A percentile compares a stretch with the other conserved stretches of the same genome.
These are phyloP conservation scores for Myxozyma kluyveri DNA, from an alignment of 805 yeast genomes.

Conservation along the genomic window DNA sequence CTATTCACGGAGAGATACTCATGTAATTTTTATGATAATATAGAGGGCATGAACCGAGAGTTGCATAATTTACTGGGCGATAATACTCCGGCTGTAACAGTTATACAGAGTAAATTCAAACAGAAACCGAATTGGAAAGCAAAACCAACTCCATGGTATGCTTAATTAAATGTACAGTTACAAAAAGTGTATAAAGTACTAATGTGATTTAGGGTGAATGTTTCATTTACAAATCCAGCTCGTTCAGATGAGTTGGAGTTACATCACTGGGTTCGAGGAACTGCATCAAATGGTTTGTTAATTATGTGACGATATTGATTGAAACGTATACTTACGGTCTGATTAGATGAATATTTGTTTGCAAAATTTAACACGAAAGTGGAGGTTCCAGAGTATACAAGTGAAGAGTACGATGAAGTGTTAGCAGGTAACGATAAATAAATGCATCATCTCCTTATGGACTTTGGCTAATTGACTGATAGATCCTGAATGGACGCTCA, in stretches of 20 bases:
- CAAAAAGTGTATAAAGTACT: not conserved
- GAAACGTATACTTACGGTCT: not conserved
- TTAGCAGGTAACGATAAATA: conserved; percentile 19
- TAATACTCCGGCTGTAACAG: conserved; percentile 80
- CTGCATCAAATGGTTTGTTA: conserved; percentile 33
- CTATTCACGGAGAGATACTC: not conserved
- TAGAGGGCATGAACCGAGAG: conserved; percentile 82
- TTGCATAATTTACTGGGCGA: conserved; percentile 85
- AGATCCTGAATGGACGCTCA: conserved; percentile 62
- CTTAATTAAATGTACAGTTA: not conserved
- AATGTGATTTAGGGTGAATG: conserved; percentile 42
- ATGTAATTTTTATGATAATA: not conserved
- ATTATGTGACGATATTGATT: not conserved
- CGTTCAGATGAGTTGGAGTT: conserved; percentile 53
- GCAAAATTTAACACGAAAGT: conserved; percentile 69
- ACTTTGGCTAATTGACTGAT: too few species aligned
- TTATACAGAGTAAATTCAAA: conserved; percentile 55
- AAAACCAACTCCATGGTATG: conserved; percentile 76
- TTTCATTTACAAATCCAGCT: conserved; percentile 56
- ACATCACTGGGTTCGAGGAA: conserved; percentile 85
- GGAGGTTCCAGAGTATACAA: conserved; percentile 65
- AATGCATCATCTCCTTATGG: too few species aligned
- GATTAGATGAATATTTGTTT: conserved; percentile 55
- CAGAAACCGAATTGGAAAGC: conserved; percentile 59
- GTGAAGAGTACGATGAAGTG: conserved; percentile 54